Conservation (phyloP, 2,329 filamentous ascomycete genomes). For the Fusarium xyrophilum region DNA sequence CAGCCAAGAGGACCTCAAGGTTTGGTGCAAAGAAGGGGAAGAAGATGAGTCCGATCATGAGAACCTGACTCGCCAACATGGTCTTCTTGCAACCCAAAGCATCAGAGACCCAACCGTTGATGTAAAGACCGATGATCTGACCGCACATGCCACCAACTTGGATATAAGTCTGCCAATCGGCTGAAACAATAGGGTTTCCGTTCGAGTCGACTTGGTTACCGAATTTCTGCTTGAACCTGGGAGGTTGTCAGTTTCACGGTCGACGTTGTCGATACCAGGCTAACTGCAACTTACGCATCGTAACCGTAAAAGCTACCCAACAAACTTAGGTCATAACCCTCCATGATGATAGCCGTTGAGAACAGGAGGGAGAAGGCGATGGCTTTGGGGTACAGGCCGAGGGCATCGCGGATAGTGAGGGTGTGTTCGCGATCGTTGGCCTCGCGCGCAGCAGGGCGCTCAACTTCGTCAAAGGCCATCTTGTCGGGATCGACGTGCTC, state of each 20-base stretch:
- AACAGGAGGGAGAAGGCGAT: slow-evolving; percentile 48
- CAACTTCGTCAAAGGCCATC: slow-evolving; percentile 3
- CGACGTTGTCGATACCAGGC: background rate
- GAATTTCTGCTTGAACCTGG: slow-evolving; percentile 19
- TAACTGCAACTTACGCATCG: slow-evolving; percentile 46
- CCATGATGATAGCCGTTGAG: slow-evolving; percentile 50
- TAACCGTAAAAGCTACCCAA: slow-evolving; percentile 34
- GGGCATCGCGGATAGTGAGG: slow-evolving; percentile 43
- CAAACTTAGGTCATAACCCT: slow-evolving; percentile 45
- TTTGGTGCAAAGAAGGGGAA: slow-evolving; percentile 55
- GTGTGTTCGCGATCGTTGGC: slow-evolving; percentile 40
- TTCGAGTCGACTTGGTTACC: slow-evolving; percentile 15
- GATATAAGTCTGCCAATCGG: slow-evolving; percentile 21
- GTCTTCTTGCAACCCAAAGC: slow-evolving; percentile 19
- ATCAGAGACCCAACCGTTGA: slow-evolving; percentile 20
- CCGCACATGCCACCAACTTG: slow-evolving; percentile 23
- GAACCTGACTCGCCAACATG: slow-evolving; percentile 49
- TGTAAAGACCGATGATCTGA: slow-evolving; percentile 17
- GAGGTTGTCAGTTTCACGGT: slow-evolving; percentile 33
- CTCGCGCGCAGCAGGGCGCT: slow-evolving; percentile 12
- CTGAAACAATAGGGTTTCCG: slow-evolving; percentile 6
- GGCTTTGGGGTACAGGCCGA: slow-evolving; percentile 50
- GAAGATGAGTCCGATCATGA: slow-evolving; percentile 54
- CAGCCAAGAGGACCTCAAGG: slow-evolving; percentile 50
- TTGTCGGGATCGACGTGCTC: slow-evolving; percentile 16